Base-by-base conservation (phyloP, 768 basidiomycete species). In the Leccinum boreale region DNA sequence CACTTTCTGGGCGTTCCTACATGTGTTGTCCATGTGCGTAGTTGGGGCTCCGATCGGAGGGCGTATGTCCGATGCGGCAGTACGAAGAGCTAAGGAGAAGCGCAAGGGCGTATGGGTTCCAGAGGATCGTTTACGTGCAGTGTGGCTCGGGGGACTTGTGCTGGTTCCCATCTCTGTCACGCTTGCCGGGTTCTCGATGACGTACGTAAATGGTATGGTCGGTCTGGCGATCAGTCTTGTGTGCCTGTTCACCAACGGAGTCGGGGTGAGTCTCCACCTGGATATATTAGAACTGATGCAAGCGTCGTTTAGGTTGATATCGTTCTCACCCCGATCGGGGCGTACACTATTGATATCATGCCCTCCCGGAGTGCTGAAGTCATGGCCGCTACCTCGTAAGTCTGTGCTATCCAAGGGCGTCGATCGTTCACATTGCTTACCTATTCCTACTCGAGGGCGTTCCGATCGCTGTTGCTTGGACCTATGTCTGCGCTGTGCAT, bases 11-110 rank as follows among this genome's bases (percentile, higher is more conserved):
- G 15, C 5, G 8, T 26, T 9, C 36, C 36, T n/a, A 39, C 8
- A 39, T 21, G 7, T 52, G 6, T 14, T 46, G 9, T 21, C 50
- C 44, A 59, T 42, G 5, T 19, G 15, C 8, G 4, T 53, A 87
- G 85, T 83, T 47, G 86, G 87, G 1, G 82, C 86, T 3, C 81
- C 82, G 3, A 60, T 86, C 6, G 78, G 83, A 0, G 87, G 88
- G 1, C 75, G 74, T 15, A 58, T 87, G 0, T 88, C 88, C 0
- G 89, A 90, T 66, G 58, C 62, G 26, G 70, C 79, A 0, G 74
- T 90, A 23, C 71, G 78, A 17, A 66, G 64, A 42, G 85, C 81
- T 72, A 78, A 78, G 15, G 70, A 75, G 48, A 66, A 72, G 5
- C 79, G 86, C 23, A 77, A 77, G 0, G 86, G 85, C 1, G 62